A percentile compares a stretch with the other conserved stretches of the same genome.
phyloP scores from a whole-genome alignment of 306 rosid genomes.

The Cucurbita ficifolia region DNA sequence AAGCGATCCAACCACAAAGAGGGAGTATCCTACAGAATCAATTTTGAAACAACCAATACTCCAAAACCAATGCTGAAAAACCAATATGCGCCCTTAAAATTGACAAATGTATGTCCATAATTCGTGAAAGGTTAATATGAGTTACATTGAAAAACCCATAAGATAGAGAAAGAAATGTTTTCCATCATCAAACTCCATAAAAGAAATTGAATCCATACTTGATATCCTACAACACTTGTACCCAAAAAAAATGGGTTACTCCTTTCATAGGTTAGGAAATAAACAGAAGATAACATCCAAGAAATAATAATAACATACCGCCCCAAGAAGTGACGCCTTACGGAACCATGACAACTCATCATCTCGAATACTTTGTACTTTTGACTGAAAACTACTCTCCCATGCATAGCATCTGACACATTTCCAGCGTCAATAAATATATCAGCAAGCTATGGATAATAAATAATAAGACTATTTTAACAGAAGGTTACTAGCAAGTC shows the following conservation, averaged over 20 bases:
- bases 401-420: constrained; percentile 84
- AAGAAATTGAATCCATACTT: background rate
- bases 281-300: background rate
- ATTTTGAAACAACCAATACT: too few species aligned
- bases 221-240: background rate
- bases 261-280: background rate
- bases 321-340: constrained; percentile 62
- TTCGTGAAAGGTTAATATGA: background rate
- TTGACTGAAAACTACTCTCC: constrained; percentile 93
- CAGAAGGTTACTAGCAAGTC: too few species aligned
- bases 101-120: background rate
- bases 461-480: background rate
- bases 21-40: too few species aligned
- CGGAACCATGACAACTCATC: constrained; percentile 86
- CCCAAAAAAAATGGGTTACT: background rate
- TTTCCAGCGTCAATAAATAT: constrained; percentile 11
- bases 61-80: background rate
- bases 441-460: background rate
- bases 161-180: background rate
- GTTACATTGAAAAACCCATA: background rate
- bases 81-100: background rate
- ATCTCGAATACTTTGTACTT: constrained; percentile 43
- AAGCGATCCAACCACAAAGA: too few species aligned
- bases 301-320: constrained; percentile 39
- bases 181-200: background rate